Base-by-base conservation (phyloP, 78 protist species). In the Cavenderia fasciculata region DNA sequence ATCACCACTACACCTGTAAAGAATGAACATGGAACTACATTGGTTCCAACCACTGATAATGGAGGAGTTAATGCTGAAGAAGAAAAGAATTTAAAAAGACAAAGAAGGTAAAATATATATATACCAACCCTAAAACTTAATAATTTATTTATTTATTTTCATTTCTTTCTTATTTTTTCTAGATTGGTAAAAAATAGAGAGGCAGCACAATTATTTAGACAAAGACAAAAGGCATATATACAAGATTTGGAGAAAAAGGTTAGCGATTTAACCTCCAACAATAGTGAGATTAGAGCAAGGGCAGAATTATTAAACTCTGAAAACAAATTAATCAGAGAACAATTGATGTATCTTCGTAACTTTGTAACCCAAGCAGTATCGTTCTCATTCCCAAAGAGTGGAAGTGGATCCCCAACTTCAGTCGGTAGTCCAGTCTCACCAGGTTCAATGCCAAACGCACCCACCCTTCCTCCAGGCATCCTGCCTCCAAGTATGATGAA, bases 141-240 rank as follows among this genome's bases (percentile, higher is more conserved):
- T n/a, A 21, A n/a, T n/a, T n/a, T n/a, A 19, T 38, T 21, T 63
- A 63, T 40, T n/a, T 27, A 63, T 38, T 40, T 38, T 63, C n/a
- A 36, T 38, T 38, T n/a, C 38, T 21, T 40, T 63, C 2, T 63
- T 40, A 33, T 63, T 63, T 18, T 34, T 16, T 34, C 12, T 31
- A 77, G 94, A 56, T 41, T 89, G 5, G 87, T 74, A 19, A 89
- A 75, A 54, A 89, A 89, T 43, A 78, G 94, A 63, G 94, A 89
- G 33, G 94, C 94, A 1, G 94, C 94, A 7, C 87, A 73, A 70
- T 49, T 74, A 56, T 89, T 89, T 74, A 78, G 94, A 75, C 87
- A 89, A 72, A 73, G 94, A 75, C 94, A 89, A 72, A 89, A 89
- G 66, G 87, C 86, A 0, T 89, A 89, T 70, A 73, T 89, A 36